Evolutionary conservation across 108 stramenopile species (phyloP).

Genomic region (Skeletonema costatum): DNA sequence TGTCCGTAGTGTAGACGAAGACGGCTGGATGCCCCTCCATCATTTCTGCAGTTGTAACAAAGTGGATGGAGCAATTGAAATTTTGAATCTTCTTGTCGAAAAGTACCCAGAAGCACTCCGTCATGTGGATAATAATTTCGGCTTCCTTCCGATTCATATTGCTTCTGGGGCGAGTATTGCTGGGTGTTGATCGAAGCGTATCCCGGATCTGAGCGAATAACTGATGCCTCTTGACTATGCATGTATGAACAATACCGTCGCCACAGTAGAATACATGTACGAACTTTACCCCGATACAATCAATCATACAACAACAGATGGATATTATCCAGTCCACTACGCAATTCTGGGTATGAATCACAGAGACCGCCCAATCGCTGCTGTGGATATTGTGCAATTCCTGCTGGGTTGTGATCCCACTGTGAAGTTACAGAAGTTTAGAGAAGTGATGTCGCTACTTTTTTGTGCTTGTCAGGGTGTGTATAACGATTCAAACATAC

Average conservation of each 20-base stretch:
- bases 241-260: not conserved
- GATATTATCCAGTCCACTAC: not conserved
- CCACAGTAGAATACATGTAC: slow-evolving; percentile 3
- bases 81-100: not conserved
- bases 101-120: not conserved
- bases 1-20: too few species aligned
- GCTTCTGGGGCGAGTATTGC: not conserved
- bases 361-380: not conserved
- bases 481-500: too few species aligned
- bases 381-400: not conserved
- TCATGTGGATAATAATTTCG: not conserved
- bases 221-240: slow-evolving; percentile 1
- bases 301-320: too few species aligned
- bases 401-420: not conserved
- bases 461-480: not conserved
- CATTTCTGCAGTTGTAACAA: too few species aligned
- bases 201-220: slow-evolving; percentile 9
- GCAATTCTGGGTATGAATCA: not conserved
- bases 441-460: not conserved
- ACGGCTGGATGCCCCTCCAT: too few species aligned
- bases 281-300: not conserved
- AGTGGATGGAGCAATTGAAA: not conserved
- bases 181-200: not conserved
- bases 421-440: not conserved
- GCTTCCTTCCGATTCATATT: slow-evolving; percentile 3